These are phyloP conservation scores for Wickerhamiella allomyrinae DNA, from an alignment of 805 yeast species.

Conservation along the genomic window DNA sequence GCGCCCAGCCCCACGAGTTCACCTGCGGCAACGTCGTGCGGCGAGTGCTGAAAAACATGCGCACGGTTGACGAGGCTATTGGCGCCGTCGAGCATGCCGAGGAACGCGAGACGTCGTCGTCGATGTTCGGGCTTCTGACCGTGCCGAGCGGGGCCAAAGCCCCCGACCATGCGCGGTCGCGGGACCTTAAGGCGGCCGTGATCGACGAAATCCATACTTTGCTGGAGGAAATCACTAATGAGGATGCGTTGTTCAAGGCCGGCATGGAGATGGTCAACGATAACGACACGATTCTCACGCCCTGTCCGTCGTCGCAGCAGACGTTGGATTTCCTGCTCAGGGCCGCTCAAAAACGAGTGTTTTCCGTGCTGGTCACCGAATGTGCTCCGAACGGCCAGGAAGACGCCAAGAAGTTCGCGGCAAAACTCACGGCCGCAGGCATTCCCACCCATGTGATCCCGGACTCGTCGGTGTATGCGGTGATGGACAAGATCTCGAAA, in stretches of 20 bases:
- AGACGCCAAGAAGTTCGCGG: slow-evolving; percentile 66
- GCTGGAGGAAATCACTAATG: slow-evolving; percentile 79
- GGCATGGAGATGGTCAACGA: slow-evolving; percentile 91
- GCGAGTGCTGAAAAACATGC: slow-evolving; percentile 68
- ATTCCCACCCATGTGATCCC: slow-evolving; percentile 86
- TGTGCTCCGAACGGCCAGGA: slow-evolving; percentile 79
- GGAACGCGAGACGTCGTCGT: slow-evolving; percentile 18
- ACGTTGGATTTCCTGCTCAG: slow-evolving; percentile 74
- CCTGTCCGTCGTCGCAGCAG: slow-evolving; percentile 88
- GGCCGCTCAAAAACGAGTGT: slow-evolving; percentile 79
- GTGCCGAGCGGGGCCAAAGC: slow-evolving; percentile 25
- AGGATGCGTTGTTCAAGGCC: slow-evolving; percentile 82
- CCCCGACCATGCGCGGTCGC: slow-evolving; percentile 12
- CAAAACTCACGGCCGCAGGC: slow-evolving; percentile 64
- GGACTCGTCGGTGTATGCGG: slow-evolving; percentile 83
- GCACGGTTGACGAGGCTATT: slow-evolving; percentile 63
- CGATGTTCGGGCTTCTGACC: slow-evolving; percentile 79
- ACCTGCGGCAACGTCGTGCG: slow-evolving; percentile 83
- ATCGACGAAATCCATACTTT: slow-evolving; percentile 42
- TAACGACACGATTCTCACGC: slow-evolving; percentile 53
- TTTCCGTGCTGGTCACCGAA: slow-evolving; percentile 80
- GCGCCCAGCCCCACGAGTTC: slow-evolving; percentile 81
- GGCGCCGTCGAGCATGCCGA: slow-evolving; percentile 5
- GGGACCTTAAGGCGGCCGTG: slow-evolving; percentile 17
- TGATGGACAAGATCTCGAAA: slow-evolving; percentile 94